Conservation (phyloP, 495 filamentous ascomycete genomes). For the Talaromyces nanjingensis region DNA sequence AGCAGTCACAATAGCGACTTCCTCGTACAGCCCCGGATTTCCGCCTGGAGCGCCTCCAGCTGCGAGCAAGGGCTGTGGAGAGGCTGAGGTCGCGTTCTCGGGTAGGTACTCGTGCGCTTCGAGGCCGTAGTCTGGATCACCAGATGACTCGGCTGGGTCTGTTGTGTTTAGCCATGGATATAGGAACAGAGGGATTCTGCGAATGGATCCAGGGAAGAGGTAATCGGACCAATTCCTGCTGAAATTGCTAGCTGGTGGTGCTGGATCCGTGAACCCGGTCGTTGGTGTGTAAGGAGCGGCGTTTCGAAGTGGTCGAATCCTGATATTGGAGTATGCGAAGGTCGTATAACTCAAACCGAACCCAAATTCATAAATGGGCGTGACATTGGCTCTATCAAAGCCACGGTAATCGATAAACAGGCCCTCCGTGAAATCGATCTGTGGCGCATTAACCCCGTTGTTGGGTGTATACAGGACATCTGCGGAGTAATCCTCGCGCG, state of each 20-base stretch:
- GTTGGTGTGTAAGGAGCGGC: not conserved
- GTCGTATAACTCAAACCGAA: constrained; percentile 62
- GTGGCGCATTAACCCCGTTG: constrained; percentile 34
- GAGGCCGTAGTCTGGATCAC: constrained; percentile 61
- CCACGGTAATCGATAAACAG: constrained; percentile 61
- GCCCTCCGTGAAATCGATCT: constrained; percentile 57
- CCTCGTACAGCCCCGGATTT: constrained; percentile 41
- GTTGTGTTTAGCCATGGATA: constrained; percentile 32
- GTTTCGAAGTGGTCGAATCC: constrained; percentile 12
- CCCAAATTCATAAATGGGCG: constrained; percentile 59
- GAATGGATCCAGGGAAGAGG: constrained; percentile 15
- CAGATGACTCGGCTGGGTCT: constrained; percentile 52
- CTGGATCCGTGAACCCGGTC: not conserved
- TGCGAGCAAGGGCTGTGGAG: constrained; percentile 25
- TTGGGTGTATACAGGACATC: constrained; percentile 24
- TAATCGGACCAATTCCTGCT: not conserved
- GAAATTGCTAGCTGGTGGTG: not conserved
- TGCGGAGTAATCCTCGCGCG: constrained; percentile 54
- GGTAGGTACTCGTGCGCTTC: constrained; percentile 50
- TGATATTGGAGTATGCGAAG: constrained; percentile 44
- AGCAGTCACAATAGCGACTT: constrained; percentile 42
- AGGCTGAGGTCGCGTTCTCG: constrained; percentile 44
- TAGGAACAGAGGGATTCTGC: constrained; percentile 16
- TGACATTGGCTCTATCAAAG: constrained; percentile 54
- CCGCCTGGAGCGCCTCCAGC: constrained; percentile 44